phyloP scores from a whole-genome alignment of 257 asterid species.

The Ligustrum vulgare region DNA sequence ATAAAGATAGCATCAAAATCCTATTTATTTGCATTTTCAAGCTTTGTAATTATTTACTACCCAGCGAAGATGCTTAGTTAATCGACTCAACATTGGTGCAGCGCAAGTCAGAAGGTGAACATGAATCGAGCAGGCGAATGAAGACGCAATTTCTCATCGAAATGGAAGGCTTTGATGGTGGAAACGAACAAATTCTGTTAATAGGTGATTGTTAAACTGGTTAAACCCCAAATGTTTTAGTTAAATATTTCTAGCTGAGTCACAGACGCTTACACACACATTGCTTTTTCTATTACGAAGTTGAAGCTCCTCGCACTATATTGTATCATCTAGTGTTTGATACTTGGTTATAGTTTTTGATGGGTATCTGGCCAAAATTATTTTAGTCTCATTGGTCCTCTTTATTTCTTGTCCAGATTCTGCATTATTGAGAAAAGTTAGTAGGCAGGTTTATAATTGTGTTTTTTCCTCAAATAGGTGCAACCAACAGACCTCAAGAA shows the following conservation, averaged over 20 bases:
- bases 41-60: background rate
- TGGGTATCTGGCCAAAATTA: background rate
- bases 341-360: conserved; percentile 1
- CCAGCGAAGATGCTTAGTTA: conserved; percentile 17
- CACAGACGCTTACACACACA: background rate
- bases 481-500: conserved; percentile 98
- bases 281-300: background rate
- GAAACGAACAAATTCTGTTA: conserved; percentile 78
- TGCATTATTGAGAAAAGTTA: background rate
- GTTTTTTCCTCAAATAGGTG: conserved; percentile 56
- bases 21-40: background rate
- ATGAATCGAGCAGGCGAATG: conserved; percentile 95
- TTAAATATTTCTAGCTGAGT: conserved; percentile 18
- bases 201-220: conserved; percentile 60
- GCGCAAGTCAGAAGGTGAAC: conserved; percentile 99
- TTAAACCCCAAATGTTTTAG: conserved; percentile 11
- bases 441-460: conserved; percentile 11
- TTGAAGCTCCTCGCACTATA: background rate
- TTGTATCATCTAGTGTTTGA: conserved; percentile 6
- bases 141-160: conserved; percentile 98
- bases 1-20: conserved; percentile 3
- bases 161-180: conserved; percentile 98
- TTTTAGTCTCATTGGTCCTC: no score
- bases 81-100: conserved; percentile 41
- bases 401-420: background rate